Conservation (phyloP, 75 land plant species). For the Chamaecyparis obtusa region DNA sequence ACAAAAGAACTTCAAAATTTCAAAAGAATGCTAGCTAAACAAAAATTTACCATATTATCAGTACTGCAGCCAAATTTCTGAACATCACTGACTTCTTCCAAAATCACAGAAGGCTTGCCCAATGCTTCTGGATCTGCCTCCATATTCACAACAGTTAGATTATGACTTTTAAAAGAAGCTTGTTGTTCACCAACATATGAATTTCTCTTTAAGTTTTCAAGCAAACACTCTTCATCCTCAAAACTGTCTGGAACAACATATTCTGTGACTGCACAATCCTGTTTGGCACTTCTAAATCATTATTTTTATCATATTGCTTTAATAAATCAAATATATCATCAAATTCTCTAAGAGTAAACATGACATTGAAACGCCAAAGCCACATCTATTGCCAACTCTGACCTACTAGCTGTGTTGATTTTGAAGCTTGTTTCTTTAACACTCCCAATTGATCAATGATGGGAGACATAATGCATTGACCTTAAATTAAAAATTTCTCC, state of each 20-base stretch:
- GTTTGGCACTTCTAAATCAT: neutral
- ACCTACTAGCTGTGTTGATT: neutral
- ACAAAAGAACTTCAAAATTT: neutral
- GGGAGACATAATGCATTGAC: neutral
- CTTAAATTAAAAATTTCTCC: neutral
- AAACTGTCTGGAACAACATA: slow-evolving; percentile 45
- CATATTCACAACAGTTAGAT: neutral
- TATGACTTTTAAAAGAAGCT: neutral
- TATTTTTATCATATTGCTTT: neutral
- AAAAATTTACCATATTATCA: neutral
- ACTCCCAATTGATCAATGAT: neutral
- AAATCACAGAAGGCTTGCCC: neutral
- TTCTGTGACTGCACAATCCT: slow-evolving; percentile 1
- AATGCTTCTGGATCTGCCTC: neutral
- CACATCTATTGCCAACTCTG: neutral
- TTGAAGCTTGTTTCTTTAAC: neutral
- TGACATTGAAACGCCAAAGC: neutral
- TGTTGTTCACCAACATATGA: neutral
- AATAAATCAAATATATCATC: neutral
- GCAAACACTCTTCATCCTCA: slow-evolving; percentile 21
- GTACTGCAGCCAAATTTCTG: neutral
- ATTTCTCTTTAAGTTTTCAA: neutral
- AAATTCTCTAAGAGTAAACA: neutral
- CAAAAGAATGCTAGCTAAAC: neutral
- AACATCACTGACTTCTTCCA: neutral